These are phyloP conservation scores for Cairneyella variabilis DNA, from an alignment of 495 filamentous ascomycete genomes.

Conservation along the genomic window DNA sequence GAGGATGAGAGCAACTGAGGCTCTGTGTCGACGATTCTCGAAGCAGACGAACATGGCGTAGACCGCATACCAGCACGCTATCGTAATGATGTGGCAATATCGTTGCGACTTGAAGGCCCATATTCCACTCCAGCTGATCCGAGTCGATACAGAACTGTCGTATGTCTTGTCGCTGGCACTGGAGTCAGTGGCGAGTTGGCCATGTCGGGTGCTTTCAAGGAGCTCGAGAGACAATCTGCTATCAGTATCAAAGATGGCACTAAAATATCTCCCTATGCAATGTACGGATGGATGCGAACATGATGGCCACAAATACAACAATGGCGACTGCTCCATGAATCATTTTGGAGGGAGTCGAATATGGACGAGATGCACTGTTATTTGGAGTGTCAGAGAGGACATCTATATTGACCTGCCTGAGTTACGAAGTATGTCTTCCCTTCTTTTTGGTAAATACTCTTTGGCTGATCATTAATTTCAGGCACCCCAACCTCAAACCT, in stretches of 20 bases:
- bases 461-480: no score
- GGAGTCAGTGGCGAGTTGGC: constrained; percentile 30
- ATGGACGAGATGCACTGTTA: constrained; percentile 26
- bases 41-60: no score
- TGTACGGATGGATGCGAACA: no score
- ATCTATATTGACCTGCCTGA: constrained; percentile 25
- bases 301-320: not conserved
- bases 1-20: no score
- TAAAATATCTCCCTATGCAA: no score
- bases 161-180: constrained; percentile 33
- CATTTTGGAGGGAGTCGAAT: not conserved
- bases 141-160: constrained; percentile 24
- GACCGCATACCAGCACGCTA: no score
- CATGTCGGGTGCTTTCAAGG: constrained; percentile 26
- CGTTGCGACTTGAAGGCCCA: constrained; percentile 34
- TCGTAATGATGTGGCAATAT: no score
- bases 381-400: constrained; percentile 28
- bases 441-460: no score
- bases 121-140: constrained; percentile 34
- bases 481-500: not conserved
- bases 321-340: not conserved
- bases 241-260: no score
- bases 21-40: no score
- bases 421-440: constrained; percentile 4
- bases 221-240: not conserved